Percentiles rank a stretch among this genome's conserved stretches.
These are phyloP conservation scores for Schoenoplectus tabernaemontani DNA, from an alignment of 202 grass and related monocot genomes.

Conservation along the genomic window DNA sequence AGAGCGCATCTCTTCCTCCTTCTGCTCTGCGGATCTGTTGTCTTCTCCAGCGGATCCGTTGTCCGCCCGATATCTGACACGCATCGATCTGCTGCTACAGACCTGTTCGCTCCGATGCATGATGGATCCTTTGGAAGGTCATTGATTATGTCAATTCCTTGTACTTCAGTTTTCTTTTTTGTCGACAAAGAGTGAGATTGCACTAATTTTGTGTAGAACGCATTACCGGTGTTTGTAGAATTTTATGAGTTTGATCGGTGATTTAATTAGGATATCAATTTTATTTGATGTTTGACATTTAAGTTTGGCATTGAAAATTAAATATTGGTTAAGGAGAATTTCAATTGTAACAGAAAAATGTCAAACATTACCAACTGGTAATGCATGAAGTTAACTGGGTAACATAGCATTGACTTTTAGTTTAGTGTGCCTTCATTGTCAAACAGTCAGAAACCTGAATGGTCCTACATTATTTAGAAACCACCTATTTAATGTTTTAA, in stretches of 20 bases:
- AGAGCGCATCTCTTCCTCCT: conserved; percentile 25
- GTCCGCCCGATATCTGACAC: conserved; percentile 71
- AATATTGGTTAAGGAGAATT: too few species aligned
- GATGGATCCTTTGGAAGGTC: conserved; percentile 73
- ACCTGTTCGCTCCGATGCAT: conserved; percentile 50
- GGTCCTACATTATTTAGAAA: conserved; percentile 19
- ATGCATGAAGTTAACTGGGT: neutral
- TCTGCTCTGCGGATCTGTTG: conserved; percentile 23
- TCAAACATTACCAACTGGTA: neutral
- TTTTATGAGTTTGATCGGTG: neutral
- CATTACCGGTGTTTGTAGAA: neutral
- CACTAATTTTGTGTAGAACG: neutral
- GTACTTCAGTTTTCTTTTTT: neutral
- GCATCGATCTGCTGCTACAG: conserved; percentile 65
- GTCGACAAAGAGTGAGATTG: neutral
- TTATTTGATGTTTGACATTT: neutral
- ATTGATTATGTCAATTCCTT: conserved; percentile 14
- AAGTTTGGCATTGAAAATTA: neutral
- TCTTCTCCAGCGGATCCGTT: conserved; percentile 27
- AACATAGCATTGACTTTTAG: neutral
- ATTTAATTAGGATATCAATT: too few species aligned
- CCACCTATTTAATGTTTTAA: conserved; percentile 6
- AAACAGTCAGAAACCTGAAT: neutral
- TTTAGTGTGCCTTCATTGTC: neutral
- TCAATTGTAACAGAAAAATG: too few species aligned